phyloP scores from a whole-genome alignment of 345 rosid genomes.

The Bruguiera parviflora region DNA sequence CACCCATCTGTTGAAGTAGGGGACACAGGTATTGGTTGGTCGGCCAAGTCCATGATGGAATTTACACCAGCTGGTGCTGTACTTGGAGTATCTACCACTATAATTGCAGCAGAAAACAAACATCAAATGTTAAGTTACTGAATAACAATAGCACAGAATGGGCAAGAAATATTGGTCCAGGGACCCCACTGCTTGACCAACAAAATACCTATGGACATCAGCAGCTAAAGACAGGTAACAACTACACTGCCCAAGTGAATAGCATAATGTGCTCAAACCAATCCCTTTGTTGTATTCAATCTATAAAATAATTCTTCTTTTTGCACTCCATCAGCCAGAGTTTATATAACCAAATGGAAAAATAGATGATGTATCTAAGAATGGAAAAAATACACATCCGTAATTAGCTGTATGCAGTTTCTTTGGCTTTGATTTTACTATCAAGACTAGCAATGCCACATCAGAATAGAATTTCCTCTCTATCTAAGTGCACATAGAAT shows the following conservation, averaged over 20 bases:
- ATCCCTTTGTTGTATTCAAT: no score
- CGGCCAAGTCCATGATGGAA: constrained; percentile 66
- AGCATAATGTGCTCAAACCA: no score
- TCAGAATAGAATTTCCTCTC: neutral
- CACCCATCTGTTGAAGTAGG: constrained; percentile 98
- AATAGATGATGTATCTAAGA: neutral
- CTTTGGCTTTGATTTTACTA: neutral
- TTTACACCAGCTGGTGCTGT: constrained; percentile 46
- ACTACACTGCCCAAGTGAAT: neutral
- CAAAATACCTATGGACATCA: neutral
- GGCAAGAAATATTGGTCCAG: neutral
- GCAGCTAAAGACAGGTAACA: neutral
- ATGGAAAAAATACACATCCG: neutral
- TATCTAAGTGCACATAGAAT: neutral
- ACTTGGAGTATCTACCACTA: constrained; percentile 55
- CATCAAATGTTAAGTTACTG: constrained; percentile 13
- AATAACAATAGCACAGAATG: constrained; percentile 4
- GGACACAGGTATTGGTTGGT: constrained; percentile 67
- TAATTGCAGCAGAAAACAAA: constrained; percentile 18
- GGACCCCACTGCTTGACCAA: neutral
- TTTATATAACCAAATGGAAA: neutral
- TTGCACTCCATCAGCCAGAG: neutral
- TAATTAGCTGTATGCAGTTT: neutral
- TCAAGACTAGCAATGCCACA: neutral
- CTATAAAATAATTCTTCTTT: neutral